Base-by-base conservation (phyloP, 139 green algal genomes). In the Chlamydomonas sphaeroides region DNA sequence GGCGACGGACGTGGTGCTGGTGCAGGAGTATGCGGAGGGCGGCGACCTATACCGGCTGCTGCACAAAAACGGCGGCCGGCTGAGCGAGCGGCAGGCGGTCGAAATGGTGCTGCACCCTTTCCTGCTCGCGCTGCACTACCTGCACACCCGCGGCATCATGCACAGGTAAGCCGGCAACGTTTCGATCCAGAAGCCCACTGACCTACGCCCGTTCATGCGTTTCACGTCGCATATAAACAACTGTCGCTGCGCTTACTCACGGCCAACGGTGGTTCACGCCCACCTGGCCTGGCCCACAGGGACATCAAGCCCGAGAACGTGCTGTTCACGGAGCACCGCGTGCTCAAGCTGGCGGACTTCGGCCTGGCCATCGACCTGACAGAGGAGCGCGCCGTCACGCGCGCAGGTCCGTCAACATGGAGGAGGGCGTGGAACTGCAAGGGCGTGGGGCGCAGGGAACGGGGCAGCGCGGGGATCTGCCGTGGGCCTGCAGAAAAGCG, bases 41-140 rank as follows among this genome's bases (percentile, higher is more conserved):
- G 90, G 90, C 15, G 90, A 93, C 87, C 84, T 93, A 59, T 91
- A 91, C 81, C 83, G 77, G 8, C 86, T 93, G 72, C 77, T 93
- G 77, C 88, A 93, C 62, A 87, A 87, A 38, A 91, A 93, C 32
- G 90, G 90, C 38, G 90, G 90, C 32, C 81, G 89, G 30, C 86
- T 93, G 30, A 76, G 53, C 26, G 90, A 93, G 90, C 74, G 87
- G 1, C 83, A 91, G 62, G 90, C 90, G 45, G 90, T 93, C 48
- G 87, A 93, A 82, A 91, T 91, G 87, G 90, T 93, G 87, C 82
- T 93, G 80, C 85, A 91, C 80, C 90, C 90, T 32, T 93, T 93
- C 78, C 84, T 93, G 65, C 84, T 90, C 10, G 83, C 89, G 26
- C 81, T 93, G 61, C 85, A 92, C 56, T 92, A 92, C 80, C 73